These are phyloP conservation scores for Gautieria morchelliformis DNA, from an alignment of 768 basidiomycete genomes.

Conservation along the genomic window DNA sequence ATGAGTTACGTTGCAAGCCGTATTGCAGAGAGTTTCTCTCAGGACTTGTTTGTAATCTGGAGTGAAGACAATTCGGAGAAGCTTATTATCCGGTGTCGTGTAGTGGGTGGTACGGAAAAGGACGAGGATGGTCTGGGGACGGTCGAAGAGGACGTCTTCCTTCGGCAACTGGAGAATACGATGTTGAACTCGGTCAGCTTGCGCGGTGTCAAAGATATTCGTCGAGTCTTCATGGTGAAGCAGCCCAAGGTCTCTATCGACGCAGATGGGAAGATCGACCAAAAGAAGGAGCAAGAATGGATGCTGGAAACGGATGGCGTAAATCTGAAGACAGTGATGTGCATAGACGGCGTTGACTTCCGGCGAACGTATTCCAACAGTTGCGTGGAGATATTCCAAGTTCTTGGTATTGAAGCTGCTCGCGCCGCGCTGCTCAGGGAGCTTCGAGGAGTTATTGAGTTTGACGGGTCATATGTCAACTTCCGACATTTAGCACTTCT, in stretches of 20 bases:
- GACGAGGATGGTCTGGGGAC: conserved; percentile 69
- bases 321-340: conserved; percentile 92
- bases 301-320: conserved; percentile 95
- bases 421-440: conserved; percentile 92
- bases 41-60: conserved; percentile 96
- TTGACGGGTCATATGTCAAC: conserved; percentile 99
- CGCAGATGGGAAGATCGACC: conserved; percentile 49
- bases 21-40: conserved; percentile 91
- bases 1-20: conserved; percentile 92
- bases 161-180: conserved; percentile 91
- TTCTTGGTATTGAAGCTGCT: conserved; percentile 94
- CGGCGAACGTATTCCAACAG: conserved; percentile 93
- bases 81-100: conserved; percentile 92
- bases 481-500: conserved; percentile 95
- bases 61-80: conserved; percentile 98
- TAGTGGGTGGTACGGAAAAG: conserved; percentile 75
- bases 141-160: conserved; percentile 90
- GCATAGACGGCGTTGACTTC: conserved; percentile 91
- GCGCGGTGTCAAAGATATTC: conserved; percentile 85
- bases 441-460: conserved; percentile 91
- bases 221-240: conserved; percentile 87
- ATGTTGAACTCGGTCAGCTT: conserved; percentile 93
- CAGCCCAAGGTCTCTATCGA: conserved; percentile 68
- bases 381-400: conserved; percentile 89
- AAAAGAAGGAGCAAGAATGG: conserved; percentile 75